Evolutionary conservation across 306 rosid genomes (phyloP), one percentile per base, ranked within the genome.

Genomic region (Rubus idaeus): DNA sequence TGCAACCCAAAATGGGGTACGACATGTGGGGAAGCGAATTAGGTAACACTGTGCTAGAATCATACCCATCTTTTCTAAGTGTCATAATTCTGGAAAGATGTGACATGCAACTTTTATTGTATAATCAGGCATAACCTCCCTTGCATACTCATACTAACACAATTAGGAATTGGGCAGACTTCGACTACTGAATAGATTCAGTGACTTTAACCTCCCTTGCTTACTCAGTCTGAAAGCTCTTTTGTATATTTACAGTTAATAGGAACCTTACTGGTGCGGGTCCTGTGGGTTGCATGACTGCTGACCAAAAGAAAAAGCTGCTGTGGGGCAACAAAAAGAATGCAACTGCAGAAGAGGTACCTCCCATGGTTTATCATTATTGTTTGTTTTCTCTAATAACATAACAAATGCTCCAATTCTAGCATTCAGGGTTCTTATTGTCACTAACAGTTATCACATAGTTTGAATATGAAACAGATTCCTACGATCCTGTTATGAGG

Each of bases 241-340:
- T 79, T 61, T 84, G 79, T 74, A 46, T 82, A 75, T 30, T 21
- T 85, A 49, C 83, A 96, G 99, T 92, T 68, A 96, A 96, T 80
- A 91, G 64, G 85, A 96, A 92, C 83, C 90, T 92, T 76, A 87
- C 78, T 62, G 94, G 98, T 46, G 90, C 67, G 68, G 88, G 90
- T 73, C 96, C 96, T 57, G 86, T 73, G 61, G 93, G 96, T 80
- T 80, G 77, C 85, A 81, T 92, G 97, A 90, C 98, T 79, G 73
- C 98, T 74, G 99, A 96, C 81, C 98, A 92, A 80, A 96, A 96
- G 93, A 96, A 96, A 93, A 96, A 96, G 88, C 87, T 96, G 77
- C 76, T 96, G 86, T 96, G 99, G 99, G 98, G 98, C 17, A 79
- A 81, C 87, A 96, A 96, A 77, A 96, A 87, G 86, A 88, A 76